phyloP scores from a whole-genome alignment of 2,329 filamentous ascomycete genomes.

The Fusarium brevicatenulatum region DNA sequence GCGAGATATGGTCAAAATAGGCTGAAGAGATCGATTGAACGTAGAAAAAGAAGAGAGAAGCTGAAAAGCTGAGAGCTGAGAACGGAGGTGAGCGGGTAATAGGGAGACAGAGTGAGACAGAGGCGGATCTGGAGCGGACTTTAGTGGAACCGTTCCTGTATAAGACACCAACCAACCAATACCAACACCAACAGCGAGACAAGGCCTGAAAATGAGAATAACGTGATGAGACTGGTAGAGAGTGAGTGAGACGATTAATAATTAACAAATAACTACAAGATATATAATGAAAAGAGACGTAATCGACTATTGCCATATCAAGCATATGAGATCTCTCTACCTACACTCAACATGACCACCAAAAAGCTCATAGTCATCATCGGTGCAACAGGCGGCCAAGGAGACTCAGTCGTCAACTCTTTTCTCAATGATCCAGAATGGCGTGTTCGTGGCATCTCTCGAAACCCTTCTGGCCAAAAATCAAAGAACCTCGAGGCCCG shows the following conservation, averaged over 20 bases:
- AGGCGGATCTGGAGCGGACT: neutral
- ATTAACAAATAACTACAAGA: too few relatives aligned
- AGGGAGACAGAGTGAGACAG: neutral
- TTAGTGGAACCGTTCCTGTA: neutral
- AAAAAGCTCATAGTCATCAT: constrained; percentile 3
- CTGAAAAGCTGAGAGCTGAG: neutral
- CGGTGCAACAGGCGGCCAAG: constrained; percentile 9
- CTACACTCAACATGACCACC: neutral
- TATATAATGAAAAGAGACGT: neutral
- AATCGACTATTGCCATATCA: neutral
- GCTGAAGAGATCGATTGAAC: neutral
- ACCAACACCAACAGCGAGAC: neutral
- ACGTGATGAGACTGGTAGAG: neutral
- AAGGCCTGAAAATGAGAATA: neutral
- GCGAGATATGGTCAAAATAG: neutral
- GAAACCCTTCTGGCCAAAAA: constrained; percentile 2
- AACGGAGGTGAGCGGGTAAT: constrained; percentile 1
- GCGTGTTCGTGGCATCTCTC: constrained; percentile 9
- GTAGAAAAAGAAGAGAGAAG: neutral
- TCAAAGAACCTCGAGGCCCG: neutral
- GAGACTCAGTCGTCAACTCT: neutral
- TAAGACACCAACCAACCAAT: neutral
- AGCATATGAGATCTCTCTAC: neutral
- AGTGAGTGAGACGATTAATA: neutral
- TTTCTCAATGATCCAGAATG: constrained; percentile 4